Evolutionary conservation across 257 asterid species (phyloP).

Genomic region (Solanum gandarillasii): DNA sequence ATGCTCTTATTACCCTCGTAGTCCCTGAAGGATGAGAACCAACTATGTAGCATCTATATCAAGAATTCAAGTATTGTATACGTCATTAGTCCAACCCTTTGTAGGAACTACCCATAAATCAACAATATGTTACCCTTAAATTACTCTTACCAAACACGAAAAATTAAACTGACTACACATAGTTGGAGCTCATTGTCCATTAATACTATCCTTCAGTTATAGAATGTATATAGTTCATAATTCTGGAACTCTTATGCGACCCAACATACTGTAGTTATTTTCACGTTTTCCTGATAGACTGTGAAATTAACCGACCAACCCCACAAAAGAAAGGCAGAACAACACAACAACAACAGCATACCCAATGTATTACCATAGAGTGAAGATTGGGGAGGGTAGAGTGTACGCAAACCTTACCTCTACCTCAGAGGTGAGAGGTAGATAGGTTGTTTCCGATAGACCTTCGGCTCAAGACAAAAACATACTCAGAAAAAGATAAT

Average conservation of each 20-base stretch:
- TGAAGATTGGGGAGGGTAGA: background rate
- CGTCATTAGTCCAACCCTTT: background rate
- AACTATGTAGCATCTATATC: background rate
- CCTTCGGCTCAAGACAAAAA: background rate
- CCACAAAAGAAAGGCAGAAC: background rate
- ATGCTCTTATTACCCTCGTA: background rate
- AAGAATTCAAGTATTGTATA: background rate
- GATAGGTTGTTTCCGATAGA: background rate
- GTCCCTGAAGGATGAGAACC: background rate
- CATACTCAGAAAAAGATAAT: background rate
- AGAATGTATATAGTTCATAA: background rate
- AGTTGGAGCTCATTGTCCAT: background rate
- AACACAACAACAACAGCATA: background rate
- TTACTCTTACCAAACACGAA: background rate
- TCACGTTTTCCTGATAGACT: background rate
- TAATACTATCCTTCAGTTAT: background rate
- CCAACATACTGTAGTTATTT: background rate
- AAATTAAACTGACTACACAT: background rate
- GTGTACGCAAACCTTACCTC: background rate
- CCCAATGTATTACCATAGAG: background rate
- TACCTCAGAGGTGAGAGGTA: background rate
- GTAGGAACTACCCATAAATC: background rate
- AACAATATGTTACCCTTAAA: background rate
- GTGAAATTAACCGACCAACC: background rate
- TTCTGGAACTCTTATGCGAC: background rate